Evolutionary conservation across 2,329 filamentous ascomycete species (phyloP).

Genomic region (Calonectria naviculata): DNA sequence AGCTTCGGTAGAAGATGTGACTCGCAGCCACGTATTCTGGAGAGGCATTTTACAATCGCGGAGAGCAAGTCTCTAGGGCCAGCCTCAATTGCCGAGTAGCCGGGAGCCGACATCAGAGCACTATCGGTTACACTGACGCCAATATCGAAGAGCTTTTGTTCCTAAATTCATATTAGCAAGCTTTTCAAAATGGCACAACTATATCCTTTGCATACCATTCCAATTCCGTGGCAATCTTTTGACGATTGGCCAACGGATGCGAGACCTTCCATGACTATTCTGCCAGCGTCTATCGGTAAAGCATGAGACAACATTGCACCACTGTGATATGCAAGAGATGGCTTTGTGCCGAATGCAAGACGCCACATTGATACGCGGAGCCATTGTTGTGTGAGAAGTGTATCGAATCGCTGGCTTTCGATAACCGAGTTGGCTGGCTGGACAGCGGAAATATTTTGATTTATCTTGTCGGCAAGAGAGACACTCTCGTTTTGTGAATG

Average conservation of each 20-base stretch:
- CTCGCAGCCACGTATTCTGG: slow-evolving; percentile 37
- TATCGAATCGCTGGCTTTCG: slow-evolving; percentile 47
- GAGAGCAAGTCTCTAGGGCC: slow-evolving; percentile 43
- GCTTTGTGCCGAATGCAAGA: slow-evolving; percentile 41
- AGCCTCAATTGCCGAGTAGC: slow-evolving; percentile 36
- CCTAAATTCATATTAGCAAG: slow-evolving; percentile 35
- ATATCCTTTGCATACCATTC: slow-evolving; percentile 36
- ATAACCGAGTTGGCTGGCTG: slow-evolving; percentile 42
- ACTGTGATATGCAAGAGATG: slow-evolving; percentile 30
- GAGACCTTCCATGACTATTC: slow-evolving; percentile 41
- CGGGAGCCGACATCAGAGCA: slow-evolving; percentile 31
- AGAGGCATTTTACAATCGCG: slow-evolving; percentile 39
- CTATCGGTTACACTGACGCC: slow-evolving; percentile 44
- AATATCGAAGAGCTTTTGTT: slow-evolving; percentile 48
- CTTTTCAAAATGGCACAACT: not conserved
- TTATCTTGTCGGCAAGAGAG: slow-evolving; percentile 38
- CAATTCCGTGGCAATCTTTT: slow-evolving; percentile 47
- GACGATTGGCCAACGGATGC: slow-evolving; percentile 38
- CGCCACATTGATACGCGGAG: slow-evolving; percentile 46
- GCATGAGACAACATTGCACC: slow-evolving; percentile 30
- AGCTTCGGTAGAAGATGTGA: slow-evolving; percentile 43
- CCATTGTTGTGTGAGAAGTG: slow-evolving; percentile 47
- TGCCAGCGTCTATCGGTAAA: slow-evolving; percentile 45
- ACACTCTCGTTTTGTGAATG: slow-evolving; percentile 34
- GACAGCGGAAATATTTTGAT: slow-evolving; percentile 40